phyloP scores from a whole-genome alignment of 1,139 yeast species.

The Saccharomyces hybrid region DNA sequence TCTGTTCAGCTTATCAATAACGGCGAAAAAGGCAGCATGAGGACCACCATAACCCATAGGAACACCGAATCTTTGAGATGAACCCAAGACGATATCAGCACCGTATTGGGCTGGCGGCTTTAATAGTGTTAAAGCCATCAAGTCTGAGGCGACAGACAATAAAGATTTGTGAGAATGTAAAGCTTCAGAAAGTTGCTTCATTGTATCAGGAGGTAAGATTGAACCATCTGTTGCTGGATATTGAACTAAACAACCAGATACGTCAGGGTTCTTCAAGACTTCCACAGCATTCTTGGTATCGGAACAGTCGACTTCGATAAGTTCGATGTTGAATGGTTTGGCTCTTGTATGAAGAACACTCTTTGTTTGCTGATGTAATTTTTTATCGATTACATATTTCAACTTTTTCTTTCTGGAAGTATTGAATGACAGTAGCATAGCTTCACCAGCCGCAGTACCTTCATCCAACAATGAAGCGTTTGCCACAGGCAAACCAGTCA shows the following conservation, averaged over 20 bases:
- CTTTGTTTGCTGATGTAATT: slow-evolving; percentile 79
- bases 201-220: slow-evolving; percentile 42
- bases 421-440: slow-evolving; percentile 79
- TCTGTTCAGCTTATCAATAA: slow-evolving; percentile 67
- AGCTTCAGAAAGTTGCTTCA: slow-evolving; percentile 50
- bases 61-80: slow-evolving; percentile 93
- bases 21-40: slow-evolving; percentile 96
- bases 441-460: slow-evolving; percentile 98
- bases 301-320: slow-evolving; percentile 50
- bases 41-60: slow-evolving; percentile 99
- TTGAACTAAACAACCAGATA: slow-evolving; percentile 81
- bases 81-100: slow-evolving; percentile 90
- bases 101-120: slow-evolving; percentile 80
- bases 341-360: slow-evolving; percentile 78
- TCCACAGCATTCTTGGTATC: slow-evolving; percentile 6
- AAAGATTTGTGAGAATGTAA: slow-evolving; percentile 69
- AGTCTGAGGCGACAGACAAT: slow-evolving; percentile 83
- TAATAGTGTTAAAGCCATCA: slow-evolving; percentile 76
- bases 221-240: slow-evolving; percentile 89
- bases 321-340: slow-evolving; percentile 58
- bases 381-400: slow-evolving; percentile 64
- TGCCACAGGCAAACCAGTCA: slow-evolving; percentile 88
- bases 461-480: slow-evolving; percentile 93
- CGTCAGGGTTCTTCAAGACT: slow-evolving; percentile 24
- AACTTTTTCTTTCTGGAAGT: slow-evolving; percentile 58